phyloP scores from a whole-genome alignment of 208 protist genomes.

The Crithidia acanthocephali region DNA sequence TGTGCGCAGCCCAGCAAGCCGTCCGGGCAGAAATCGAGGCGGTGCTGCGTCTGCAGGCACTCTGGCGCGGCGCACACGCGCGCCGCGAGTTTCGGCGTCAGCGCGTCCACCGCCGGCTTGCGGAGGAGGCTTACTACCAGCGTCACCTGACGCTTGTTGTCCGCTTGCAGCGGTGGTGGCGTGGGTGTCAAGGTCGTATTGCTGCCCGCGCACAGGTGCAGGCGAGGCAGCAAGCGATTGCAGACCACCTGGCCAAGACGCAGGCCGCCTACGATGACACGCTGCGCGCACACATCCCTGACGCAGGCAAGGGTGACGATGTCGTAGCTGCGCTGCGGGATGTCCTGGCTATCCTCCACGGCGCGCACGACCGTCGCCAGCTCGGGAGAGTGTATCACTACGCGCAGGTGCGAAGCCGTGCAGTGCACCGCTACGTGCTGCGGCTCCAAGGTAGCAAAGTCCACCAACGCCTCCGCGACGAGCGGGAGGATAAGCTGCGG shows the following conservation, averaged over 20 bases:
- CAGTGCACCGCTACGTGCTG: constrained; percentile 46
- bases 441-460: constrained; percentile 29
- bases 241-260: constrained; percentile 29
- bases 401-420: constrained; percentile 33
- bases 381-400: constrained; percentile 22
- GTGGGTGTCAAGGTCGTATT: constrained; percentile 18
- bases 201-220: constrained; percentile 16
- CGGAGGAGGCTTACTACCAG: constrained; percentile 32
- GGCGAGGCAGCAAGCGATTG: constrained; percentile 34
- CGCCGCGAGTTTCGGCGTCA: constrained; percentile 30
- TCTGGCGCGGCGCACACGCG: constrained; percentile 20
- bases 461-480: constrained; percentile 36
- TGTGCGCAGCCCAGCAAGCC: constrained; percentile 17
- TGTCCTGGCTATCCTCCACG: constrained; percentile 60
- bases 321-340: constrained; percentile 30
- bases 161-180: constrained; percentile 55
- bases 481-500: constrained; percentile 12
- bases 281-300: constrained; percentile 17
- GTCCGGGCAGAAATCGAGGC: neutral
- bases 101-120: constrained; percentile 41
- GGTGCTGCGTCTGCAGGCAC: constrained; percentile 15
- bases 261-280: constrained; percentile 35
- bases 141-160: constrained; percentile 15
- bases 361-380: constrained; percentile 38
- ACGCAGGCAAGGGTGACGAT: constrained; percentile 11